These are phyloP conservation scores for Senecio squalidus DNA, from an alignment of 140 eudicot genomes.

Conservation along the genomic window DNA sequence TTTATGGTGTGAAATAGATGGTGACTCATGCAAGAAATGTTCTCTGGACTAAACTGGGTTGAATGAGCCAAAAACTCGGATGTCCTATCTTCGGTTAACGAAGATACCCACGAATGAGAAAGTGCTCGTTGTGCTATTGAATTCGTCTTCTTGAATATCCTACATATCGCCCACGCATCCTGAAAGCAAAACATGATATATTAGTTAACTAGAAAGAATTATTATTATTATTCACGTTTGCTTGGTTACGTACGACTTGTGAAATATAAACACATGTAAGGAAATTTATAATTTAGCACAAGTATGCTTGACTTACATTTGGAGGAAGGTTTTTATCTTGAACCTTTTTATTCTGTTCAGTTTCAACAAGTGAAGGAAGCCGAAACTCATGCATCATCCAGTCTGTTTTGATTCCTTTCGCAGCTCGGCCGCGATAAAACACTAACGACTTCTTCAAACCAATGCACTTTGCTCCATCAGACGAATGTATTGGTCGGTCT, in stretches of 20 bases:
- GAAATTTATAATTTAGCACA: background rate
- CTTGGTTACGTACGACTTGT: too few species aligned
- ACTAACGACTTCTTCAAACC: slow-evolving; percentile 90
- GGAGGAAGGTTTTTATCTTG: slow-evolving; percentile 49
- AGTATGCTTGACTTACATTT: slow-evolving; percentile 37
- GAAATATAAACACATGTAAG: too few species aligned
- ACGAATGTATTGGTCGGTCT: slow-evolving; percentile 82
- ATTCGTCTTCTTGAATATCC: slow-evolving; percentile 78
- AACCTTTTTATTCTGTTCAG: slow-evolving; percentile 36
- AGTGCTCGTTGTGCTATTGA: slow-evolving; percentile 69
- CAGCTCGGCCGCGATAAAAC: slow-evolving; percentile 90
- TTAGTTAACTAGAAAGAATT: background rate
- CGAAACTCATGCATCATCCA: slow-evolving; percentile 99
- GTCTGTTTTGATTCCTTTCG: slow-evolving; percentile 86
- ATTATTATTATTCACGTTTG: too few species aligned
- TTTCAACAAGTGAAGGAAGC: slow-evolving; percentile 45
- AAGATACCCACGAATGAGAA: slow-evolving; percentile 56
- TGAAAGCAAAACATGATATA: slow-evolving; percentile 17
- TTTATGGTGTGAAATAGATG: slow-evolving; percentile 29
- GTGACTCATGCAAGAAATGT: slow-evolving; percentile 41
- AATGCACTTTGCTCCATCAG: slow-evolving; percentile 66
- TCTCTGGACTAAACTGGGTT: slow-evolving; percentile 31
- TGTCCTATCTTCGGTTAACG: slow-evolving; percentile 39
- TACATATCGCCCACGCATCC: slow-evolving; percentile 93
- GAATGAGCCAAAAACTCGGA: slow-evolving; percentile 29